Evolutionary conservation across 2,329 filamentous ascomycete genomes (phyloP).

Genomic region (Cladosporium velox): DNA sequence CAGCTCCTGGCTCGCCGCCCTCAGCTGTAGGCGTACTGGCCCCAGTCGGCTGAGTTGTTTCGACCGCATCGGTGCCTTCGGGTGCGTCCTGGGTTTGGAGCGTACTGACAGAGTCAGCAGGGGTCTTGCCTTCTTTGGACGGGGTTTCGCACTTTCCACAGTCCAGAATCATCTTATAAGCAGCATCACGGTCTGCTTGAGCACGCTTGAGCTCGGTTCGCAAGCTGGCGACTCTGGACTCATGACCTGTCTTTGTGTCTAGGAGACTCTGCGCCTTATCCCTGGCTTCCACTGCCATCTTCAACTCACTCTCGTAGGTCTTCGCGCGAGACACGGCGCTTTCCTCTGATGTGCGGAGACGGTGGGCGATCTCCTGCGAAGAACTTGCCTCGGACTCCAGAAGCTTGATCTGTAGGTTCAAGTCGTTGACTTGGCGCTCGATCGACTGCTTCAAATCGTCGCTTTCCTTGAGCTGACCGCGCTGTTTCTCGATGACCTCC

Average conservation of each 20-base stretch:
- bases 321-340: slow-evolving; percentile 9
- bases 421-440: slow-evolving; percentile 46
- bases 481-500: slow-evolving; percentile 56
- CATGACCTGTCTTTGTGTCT: slow-evolving; percentile 33
- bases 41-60: slow-evolving; percentile 30
- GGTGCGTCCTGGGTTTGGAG: slow-evolving; percentile 27
- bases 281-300: slow-evolving; percentile 32
- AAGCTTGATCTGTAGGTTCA: slow-evolving; percentile 31
- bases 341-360: slow-evolving; percentile 26
- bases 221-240: slow-evolving; percentile 33
- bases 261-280: slow-evolving; percentile 30
- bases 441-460: slow-evolving; percentile 50
- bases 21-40: slow-evolving; percentile 28
- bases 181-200: slow-evolving; percentile 36
- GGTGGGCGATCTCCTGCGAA: slow-evolving; percentile 25
- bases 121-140: slow-evolving; percentile 21
- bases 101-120: slow-evolving; percentile 21
- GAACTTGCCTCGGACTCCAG: slow-evolving; percentile 33
- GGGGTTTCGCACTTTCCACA: slow-evolving; percentile 36
- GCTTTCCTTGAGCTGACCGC: slow-evolving; percentile 55
- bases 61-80: slow-evolving; percentile 31
- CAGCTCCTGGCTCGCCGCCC: slow-evolving; percentile 32
- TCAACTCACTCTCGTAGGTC: slow-evolving; percentile 34
- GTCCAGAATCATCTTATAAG: slow-evolving; percentile 39
- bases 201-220: slow-evolving; percentile 35